phyloP scores from a whole-genome alignment of 2,329 filamentous ascomycete genomes.

The Erysiphe neolycopersici region DNA sequence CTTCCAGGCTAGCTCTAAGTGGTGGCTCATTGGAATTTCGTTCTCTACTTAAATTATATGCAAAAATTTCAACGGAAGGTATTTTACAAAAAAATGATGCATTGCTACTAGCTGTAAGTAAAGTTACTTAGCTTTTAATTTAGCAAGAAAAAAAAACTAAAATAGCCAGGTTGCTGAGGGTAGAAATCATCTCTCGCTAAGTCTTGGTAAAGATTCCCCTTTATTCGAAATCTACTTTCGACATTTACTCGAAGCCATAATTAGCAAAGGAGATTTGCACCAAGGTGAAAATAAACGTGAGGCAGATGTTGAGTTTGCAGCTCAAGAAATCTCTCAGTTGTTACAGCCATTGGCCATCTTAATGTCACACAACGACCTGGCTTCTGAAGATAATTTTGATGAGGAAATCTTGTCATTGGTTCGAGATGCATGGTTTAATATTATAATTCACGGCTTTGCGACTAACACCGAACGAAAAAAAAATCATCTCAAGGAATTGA shows the following conservation, averaged over 20 bases:
- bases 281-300: conserved; percentile 47
- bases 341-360: conserved; percentile 69
- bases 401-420: conserved; percentile 49
- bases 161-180: conserved; percentile 39
- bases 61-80: conserved; percentile 46
- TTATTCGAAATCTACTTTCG: conserved; percentile 64
- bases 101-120: conserved; percentile 43
- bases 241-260: conserved; percentile 60
- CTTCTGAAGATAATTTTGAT: conserved; percentile 20
- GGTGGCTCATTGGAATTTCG: conserved; percentile 65
- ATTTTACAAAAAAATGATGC: conserved; percentile 38
- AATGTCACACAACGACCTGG: conserved; percentile 37
- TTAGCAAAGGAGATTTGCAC: conserved; percentile 70
- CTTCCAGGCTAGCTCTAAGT: conserved; percentile 48
- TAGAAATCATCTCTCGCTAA: conserved; percentile 49
- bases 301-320: conserved; percentile 56
- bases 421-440: conserved; percentile 94
- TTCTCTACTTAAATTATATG: conserved; percentile 61
- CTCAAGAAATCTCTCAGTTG: conserved; percentile 66
- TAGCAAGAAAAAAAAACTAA: background rate
- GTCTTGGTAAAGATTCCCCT: conserved; percentile 38
- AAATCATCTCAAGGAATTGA: conserved; percentile 48
- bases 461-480: conserved; percentile 46
- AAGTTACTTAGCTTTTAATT: background rate
- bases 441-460: conserved; percentile 77